Base-by-base conservation (phyloP, 1,139 yeast species). In the Blastobotrys serpentis region DNA sequence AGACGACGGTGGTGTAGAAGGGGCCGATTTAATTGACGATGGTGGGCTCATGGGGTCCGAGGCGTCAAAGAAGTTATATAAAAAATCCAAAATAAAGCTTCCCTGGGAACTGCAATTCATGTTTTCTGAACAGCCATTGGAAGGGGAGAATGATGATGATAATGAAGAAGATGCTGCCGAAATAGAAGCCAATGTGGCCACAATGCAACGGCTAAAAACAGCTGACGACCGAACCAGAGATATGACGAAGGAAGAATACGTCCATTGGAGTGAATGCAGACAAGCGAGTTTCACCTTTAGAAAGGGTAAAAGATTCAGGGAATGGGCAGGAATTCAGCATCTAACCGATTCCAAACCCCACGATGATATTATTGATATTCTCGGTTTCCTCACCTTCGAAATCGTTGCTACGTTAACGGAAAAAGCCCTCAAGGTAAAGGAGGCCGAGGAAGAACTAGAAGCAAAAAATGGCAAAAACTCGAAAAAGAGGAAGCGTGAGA, bases 251-350 rank as follows among this genome's bases (percentile, higher is more conserved):
- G 97, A 92, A 62, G 98, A 92, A 65, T 92, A 92, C 60, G 98
- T 90, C 14, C 98, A 94, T 66, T 92, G 98, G 97, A 86, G 96
- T 11, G 99, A 92, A 64, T 92, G 98, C 69, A 79, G 99, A 56
- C 98, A 92, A 66, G 98, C 98, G 1, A 84, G 95, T 49, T 94
- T 92, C 64, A 94, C 98, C 0, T 92, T 89, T 62, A 76, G 98
- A 59, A 92, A 94, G 66, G 87, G 86, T 14, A 88, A 90, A 65
- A 74, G 97, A 61, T 92, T 92, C 64, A 78, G 95, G 62, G 99
- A 92, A 63, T 92, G 98, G 98, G 94, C 96, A 5, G 95, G 94
- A 16, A 80, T 92, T 44, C 71, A 88, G 0, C 85, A 82, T 49
- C 69, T 94, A 43, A 85, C 95, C 16, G 98, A 94, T 55, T 81